Conservation (phyloP, 2,329 filamentous ascomycete genomes). For the Coniochaeta sp. region DNA sequence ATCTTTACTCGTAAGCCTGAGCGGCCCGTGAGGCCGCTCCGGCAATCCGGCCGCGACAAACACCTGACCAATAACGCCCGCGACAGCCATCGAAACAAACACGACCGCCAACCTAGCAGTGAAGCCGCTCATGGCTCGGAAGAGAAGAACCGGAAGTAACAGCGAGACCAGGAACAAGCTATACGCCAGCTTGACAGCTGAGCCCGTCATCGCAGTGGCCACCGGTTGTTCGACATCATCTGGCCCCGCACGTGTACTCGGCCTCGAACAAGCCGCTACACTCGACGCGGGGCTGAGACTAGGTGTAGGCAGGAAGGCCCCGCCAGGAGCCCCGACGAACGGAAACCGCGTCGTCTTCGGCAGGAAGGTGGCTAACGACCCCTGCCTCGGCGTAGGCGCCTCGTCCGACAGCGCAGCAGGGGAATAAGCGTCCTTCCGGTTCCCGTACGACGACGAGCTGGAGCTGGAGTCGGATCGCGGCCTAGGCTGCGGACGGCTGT, state of each 20-base stretch:
- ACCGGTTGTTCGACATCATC: not conserved
- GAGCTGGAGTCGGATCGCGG: not conserved
- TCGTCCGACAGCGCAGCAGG: not conserved
- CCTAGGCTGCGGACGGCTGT: not conserved
- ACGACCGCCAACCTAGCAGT: not conserved
- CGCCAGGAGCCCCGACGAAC: not conserved
- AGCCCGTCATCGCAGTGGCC: not conserved
- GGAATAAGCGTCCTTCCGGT: not conserved
- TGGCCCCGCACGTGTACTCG: not conserved
- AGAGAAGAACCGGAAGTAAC: not conserved
- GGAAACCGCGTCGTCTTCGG: not conserved
- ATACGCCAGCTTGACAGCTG: not conserved
- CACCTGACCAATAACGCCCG: not conserved
- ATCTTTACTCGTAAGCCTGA: not conserved
- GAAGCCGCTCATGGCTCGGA: not conserved
- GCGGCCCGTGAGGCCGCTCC: not conserved
- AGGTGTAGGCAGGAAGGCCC: not conserved
- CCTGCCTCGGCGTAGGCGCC: not conserved
- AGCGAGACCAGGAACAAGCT: not conserved
- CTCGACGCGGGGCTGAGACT: not conserved
- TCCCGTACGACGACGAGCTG: conserved; percentile 1
- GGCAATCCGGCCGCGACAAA: not conserved
- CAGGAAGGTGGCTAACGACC: not conserved
- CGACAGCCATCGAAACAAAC: not conserved
- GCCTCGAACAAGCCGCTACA: not conserved